phyloP scores from a whole-genome alignment of 768 basidiomycete species.

The Mycena belliarum region DNA sequence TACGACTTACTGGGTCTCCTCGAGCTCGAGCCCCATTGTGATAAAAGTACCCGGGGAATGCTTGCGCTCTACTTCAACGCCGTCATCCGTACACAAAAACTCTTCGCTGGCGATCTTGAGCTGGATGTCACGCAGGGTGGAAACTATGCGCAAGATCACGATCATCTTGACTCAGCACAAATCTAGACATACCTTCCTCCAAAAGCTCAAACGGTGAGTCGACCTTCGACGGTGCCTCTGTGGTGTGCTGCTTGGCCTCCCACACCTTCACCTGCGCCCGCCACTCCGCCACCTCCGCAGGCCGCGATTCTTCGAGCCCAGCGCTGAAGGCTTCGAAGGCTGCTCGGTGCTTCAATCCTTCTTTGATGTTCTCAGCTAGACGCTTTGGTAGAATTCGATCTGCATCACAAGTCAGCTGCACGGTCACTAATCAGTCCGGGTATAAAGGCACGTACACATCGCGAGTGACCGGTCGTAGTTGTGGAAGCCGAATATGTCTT shows the following conservation, averaged over 20 bases:
- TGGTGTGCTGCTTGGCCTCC: slow-evolving; percentile 6
- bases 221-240: too few relatives aligned
- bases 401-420: background rate
- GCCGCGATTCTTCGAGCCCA: background rate
- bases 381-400: slow-evolving; percentile 1
- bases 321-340: slow-evolving; percentile 1
- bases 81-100: background rate
- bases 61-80: slow-evolving; percentile 3
- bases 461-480: slow-evolving; percentile 6
- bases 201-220: background rate
- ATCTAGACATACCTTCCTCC: background rate
- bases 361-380: background rate
- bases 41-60: background rate
- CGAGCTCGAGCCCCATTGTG: background rate
- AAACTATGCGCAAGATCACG: background rate
- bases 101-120: slow-evolving; percentile 1
- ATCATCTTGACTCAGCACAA: background rate
- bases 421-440: too few relatives aligned
- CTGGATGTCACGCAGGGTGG: slow-evolving; percentile 1
- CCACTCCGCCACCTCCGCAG: slow-evolving; percentile 4
- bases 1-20: background rate
- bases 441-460: background rate
- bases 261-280: background rate
- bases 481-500: slow-evolving; percentile 5
- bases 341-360: background rate